Base-by-base conservation (phyloP, 1,284 basidiomycete species). In the Naganishia albida region DNA sequence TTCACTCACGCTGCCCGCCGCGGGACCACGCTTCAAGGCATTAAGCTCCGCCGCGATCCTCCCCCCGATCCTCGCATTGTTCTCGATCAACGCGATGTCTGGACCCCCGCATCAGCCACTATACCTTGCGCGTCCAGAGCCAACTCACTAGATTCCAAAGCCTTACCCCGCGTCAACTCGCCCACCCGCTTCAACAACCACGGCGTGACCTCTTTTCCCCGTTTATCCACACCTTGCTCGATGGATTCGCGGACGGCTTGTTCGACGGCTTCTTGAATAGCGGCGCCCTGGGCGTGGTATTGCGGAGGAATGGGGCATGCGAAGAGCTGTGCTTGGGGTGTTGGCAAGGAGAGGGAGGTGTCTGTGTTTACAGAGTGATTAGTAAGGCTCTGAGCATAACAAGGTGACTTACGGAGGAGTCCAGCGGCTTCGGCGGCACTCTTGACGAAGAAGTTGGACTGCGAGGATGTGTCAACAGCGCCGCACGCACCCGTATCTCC, bases 201-300 rank as follows among this genome's bases (percentile, higher is more conserved):
- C 2, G 96, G 96, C 1, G 96, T 99, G 12, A 86, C 93, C 69
- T 93, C 89, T 74, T 97, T 98, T 7, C 96, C 96, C 15, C 82
- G 81, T 70, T 83, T 87, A 73, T 85, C 88, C 55, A 97, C 83
- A 0, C 93, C 93, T 70, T 88, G 88, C 69, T 85, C 84, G 69
- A 91, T 87, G 8, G 90, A 89, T 77, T 99, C 95, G 23, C 77
- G 75, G 0, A 99, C 85, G 2, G 96, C 95, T 73, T 86, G 87
- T 68, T 96, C 88, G 3, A 98, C 91, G 0, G 88, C 86, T 28
- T 81, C 75, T 78, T 98, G 93, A 16, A 99, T 86, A 46, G 80
- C 72, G 54, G 82, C 80, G 3, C 93, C 93, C 16, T 82, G 80
- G 1, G 81, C 79, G 72, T 91, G 86, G 72, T 88, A 87, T 68